Base-by-base conservation (phyloP, 1,139 yeast genomes). In the Candida smagusa region DNA sequence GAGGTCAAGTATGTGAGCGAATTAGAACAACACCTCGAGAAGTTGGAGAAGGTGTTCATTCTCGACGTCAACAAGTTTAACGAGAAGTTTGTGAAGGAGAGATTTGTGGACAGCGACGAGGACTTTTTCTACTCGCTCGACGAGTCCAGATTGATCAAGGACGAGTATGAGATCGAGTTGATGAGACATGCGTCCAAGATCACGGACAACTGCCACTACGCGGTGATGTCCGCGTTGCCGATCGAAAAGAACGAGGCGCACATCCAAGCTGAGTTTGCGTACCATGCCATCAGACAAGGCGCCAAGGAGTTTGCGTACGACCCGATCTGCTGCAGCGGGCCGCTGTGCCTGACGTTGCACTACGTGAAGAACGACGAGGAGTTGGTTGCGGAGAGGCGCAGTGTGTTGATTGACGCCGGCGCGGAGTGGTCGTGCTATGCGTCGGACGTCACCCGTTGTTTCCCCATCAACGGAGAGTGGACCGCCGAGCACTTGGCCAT, bases 381-480 rank as follows among this genome's bases (percentile, higher is more conserved):
- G 2, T 59, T 81, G 38, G 75, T 74, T 4, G 41, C 46, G 2
- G 74, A 76, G 48, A 81, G 77, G 42, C 57, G 59, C 36, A 74
- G 92, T 4, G 75, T 92, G 9, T 73, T 92, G 44, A 82, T 92
- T 42, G 98, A 92, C 63, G 97, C 97, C 5, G 98, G 98, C 36
- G 96, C 96, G 6, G 97, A 90, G 65, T 90, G 97, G 96, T 77
- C 79, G 46, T 79, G 88, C 55, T 92, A 92, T 60, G 92, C 96
- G 4, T 74, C 90, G 34, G 98, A 92, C 57, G 96, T 92, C 35
- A 92, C 98, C 12, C 77, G 98, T 58, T 85, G 95, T 56, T 92
- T 89, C 77, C 98, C 98, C 16, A 79, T 89, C 42, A 75, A 72
- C 46, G 98, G 98, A 7, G 81, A 82, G 43, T 92, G 96, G 90